A percentile compares a stretch with the other conserved stretches of the same genome.
Evolutionary conservation across 192 early-diverging fungal genomes (phyloP).

Genomic region (Backusella psychrophila): DNA sequence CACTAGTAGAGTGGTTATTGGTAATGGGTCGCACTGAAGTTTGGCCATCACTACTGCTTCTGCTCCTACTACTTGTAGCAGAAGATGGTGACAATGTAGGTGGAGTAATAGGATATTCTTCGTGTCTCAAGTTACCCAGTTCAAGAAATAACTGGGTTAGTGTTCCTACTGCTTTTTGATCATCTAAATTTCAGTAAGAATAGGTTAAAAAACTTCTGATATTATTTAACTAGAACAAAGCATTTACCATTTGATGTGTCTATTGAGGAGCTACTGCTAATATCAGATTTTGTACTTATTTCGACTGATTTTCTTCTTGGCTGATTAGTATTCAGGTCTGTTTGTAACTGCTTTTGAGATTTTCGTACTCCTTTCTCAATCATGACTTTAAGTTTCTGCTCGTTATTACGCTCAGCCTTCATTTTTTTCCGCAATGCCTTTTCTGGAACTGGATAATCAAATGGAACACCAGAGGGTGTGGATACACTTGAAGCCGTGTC

Average conservation of each 20-base stretch:
- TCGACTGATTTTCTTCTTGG: not conserved
- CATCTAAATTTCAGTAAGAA: not conserved
- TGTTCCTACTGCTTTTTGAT: not conserved
- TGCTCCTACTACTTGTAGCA: not conserved
- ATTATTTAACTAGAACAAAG: not conserved
- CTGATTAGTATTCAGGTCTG: not conserved
- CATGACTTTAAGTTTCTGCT: constrained; percentile 13
- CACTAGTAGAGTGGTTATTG: not conserved
- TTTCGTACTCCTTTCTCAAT: constrained; percentile 5
- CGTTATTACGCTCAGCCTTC: not conserved
- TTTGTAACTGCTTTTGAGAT: constrained; percentile 11
- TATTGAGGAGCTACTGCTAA: not conserved
- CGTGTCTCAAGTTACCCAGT: not conserved
- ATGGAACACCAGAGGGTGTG: not conserved
- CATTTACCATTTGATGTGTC: not conserved
- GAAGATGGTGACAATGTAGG: not conserved
- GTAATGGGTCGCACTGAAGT: not conserved
- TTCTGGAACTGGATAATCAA: constrained; percentile 1
- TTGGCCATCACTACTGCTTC: not conserved
- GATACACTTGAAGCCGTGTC: not conserved
- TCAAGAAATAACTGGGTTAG: not conserved
- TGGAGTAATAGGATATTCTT: not conserved
- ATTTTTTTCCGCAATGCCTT: constrained; percentile 2
- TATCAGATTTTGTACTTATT: not conserved
- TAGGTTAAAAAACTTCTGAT: not conserved